These are phyloP conservation scores for Capronia americana DNA, from an alignment of 2,329 filamentous ascomycete genomes.

Conservation along the genomic window DNA sequence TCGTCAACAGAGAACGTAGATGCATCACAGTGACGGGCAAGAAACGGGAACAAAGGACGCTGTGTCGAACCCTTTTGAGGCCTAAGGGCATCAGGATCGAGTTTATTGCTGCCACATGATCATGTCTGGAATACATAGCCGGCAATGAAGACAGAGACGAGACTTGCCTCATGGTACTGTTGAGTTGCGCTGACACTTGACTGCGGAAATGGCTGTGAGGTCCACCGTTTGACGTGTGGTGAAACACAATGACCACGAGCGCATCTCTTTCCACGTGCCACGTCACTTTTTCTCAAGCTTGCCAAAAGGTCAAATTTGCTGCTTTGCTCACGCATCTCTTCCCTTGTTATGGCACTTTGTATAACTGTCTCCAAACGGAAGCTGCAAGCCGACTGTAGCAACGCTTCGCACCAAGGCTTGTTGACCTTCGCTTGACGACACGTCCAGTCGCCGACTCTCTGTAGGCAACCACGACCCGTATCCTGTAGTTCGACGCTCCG, in stretches of 20 bases:
- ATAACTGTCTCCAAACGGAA: background rate
- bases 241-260: background rate
- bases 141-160: background rate
- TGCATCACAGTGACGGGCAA: background rate
- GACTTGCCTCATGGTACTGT: background rate
- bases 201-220: background rate
- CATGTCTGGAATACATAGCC: background rate
- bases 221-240: background rate
- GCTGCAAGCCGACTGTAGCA: background rate
- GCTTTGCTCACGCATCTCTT: background rate
- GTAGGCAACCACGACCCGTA: background rate
- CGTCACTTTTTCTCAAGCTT: background rate
- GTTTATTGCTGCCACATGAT: background rate
- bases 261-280: background rate
- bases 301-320: background rate
- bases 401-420: background rate
- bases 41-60: background rate
- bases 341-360: background rate
- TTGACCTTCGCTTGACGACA: background rate
- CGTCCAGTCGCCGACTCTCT: background rate
- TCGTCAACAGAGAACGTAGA: background rate
- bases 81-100: background rate
- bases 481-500: background rate
- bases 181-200: too few relatives aligned
- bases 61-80: background rate